A percentile compares a stretch with the other conserved stretches of the same genome.
phyloP scores from a whole-genome alignment of 2,329 filamentous ascomycete species.

The Epichloe sibirici region DNA sequence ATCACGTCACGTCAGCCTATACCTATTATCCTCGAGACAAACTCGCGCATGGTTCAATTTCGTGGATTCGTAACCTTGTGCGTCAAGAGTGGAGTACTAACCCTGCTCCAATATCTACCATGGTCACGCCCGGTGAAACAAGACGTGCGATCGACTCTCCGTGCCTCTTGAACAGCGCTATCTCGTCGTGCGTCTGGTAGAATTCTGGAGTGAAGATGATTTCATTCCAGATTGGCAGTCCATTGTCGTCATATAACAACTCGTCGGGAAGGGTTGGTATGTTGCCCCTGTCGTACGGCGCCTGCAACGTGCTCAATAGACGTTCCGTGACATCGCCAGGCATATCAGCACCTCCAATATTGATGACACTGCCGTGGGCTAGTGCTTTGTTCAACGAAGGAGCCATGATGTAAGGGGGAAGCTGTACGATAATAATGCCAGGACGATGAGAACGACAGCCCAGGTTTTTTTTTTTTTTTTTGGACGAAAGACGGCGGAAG shows the following conservation, averaged over 20 bases:
- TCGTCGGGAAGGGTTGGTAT: slow-evolving; percentile 26
- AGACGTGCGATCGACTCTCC: slow-evolving; percentile 22
- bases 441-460: neutral
- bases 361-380: slow-evolving; percentile 21
- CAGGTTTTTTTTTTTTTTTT: neutral
- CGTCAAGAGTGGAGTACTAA: slow-evolving; percentile 14
- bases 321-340: slow-evolving; percentile 15
- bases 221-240: slow-evolving; percentile 27
- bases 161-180: slow-evolving; percentile 22
- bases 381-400: neutral
- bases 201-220: slow-evolving; percentile 28
- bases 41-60: too few species aligned
- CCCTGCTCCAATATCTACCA: slow-evolving; percentile 31
- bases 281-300: slow-evolving; percentile 11
- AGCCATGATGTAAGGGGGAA: neutral
- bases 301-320: slow-evolving; percentile 15
- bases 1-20: neutral
- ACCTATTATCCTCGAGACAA: too few species aligned
- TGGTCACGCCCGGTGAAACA: slow-evolving; percentile 18
- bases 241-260: slow-evolving; percentile 26
- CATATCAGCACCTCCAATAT: slow-evolving; percentile 27
- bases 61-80: neutral
- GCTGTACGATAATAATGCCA: neutral
- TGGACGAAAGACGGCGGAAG: too few species aligned
- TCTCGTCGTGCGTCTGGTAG: slow-evolving; percentile 30